These are phyloP conservation scores for Hydnum rufescens DNA, from an alignment of 768 basidiomycete species.

Conservation along the genomic window DNA sequence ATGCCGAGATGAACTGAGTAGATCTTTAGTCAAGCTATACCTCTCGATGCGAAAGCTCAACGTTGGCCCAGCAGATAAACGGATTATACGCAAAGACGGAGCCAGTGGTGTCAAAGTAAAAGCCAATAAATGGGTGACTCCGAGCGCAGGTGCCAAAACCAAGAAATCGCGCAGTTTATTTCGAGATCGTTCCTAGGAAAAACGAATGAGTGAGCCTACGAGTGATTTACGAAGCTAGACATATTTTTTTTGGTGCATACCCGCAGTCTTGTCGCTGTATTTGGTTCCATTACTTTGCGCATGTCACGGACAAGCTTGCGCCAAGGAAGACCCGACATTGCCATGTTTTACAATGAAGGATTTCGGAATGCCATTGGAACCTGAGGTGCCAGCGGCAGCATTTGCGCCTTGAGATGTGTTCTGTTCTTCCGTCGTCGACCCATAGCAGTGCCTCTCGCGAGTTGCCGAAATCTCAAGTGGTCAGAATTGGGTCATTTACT, in stretches of 20 bases:
- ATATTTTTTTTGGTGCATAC: too few relatives aligned
- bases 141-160: conserved; percentile 73
- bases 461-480: too few relatives aligned
- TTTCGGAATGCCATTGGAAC: too few relatives aligned
- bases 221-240: neutral
- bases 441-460: too few relatives aligned
- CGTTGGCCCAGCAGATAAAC: conserved; percentile 79
- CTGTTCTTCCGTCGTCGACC: too few relatives aligned
- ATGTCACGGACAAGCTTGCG: conserved; percentile 84
- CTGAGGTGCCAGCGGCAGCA: too few relatives aligned
- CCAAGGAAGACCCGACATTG: conserved; percentile 66
- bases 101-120: conserved; percentile 75
- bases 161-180: conserved; percentile 91
- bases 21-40: conserved; percentile 79
- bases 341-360: conserved; percentile 97
- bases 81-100: conserved; percentile 69
- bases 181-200: conserved; percentile 59
- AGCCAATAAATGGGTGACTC: conserved; percentile 82
- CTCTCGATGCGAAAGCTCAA: conserved; percentile 83
- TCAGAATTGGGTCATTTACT: too few relatives aligned
- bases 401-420: too few relatives aligned
- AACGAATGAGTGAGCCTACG: conserved; percentile 7
- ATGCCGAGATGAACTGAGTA: conserved; percentile 42
- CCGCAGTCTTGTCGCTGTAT: conserved; percentile 81
- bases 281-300: conserved; percentile 93